Base-by-base conservation (phyloP, 371 early-diverging fungal genomes). In the Circinella minor region DNA sequence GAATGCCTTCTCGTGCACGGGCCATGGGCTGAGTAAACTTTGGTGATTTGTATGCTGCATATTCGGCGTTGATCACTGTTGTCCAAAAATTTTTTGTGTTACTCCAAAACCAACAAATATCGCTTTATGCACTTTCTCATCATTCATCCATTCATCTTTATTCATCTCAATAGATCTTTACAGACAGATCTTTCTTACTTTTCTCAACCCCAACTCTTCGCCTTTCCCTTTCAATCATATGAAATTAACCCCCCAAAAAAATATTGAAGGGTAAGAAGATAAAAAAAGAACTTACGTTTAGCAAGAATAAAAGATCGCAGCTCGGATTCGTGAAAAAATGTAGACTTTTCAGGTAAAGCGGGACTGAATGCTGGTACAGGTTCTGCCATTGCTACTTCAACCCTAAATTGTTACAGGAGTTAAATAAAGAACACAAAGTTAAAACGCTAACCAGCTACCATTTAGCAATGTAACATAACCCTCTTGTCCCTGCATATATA, bases 1-100 rank as follows among this genome's bases (percentile, higher is more conserved):
- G 71, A 67, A 87, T 86, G 17, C 87, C 87, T 70, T 86, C 84
- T 8, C 90, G 83, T 27, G 90, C 89, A 61, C 90, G 76, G 55
- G 79, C 84, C 76, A 87, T 88, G 17, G 87, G 87, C 37, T 77
- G 73, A 13, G 84, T 71, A 66, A 90, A 79, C 65, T 87, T 85
- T 5, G 93, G 93, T 49, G 94, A 90, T 72, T 91, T 91, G 71
- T 89, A 87, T 3, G 93, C 92, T 14, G 94, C 91, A 71, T 92
- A 90, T 71, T 93, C 93, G 20, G 90, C 94, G 74, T 93, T 94
- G 38, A 94, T 84, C 77, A 85, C 85, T 85, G 66, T 48, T 51
- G 63, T 48, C 18, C 15, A 8, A 17, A 17, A 4, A 4, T 51
- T 5, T 51, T 51, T 18, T 57, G 57, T 57, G 57, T 57, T 34